Percentiles rank a stretch among this genome's conserved stretches.
Evolutionary conservation across 352 stramenopile species (phyloP).

Genomic region (Sclerospora graminicola): DNA sequence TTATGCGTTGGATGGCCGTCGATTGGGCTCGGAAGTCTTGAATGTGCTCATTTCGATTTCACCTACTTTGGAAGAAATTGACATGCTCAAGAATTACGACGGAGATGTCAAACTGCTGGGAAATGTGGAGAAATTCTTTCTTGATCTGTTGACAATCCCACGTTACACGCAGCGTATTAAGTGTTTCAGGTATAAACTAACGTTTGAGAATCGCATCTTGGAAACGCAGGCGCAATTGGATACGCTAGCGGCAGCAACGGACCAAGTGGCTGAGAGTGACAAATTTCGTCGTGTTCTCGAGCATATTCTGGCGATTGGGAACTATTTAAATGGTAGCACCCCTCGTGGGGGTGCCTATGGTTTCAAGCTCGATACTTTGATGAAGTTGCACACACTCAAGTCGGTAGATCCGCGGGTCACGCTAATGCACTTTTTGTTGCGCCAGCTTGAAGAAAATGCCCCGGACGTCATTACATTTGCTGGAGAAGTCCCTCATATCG

Average conservation of each 20-base stretch:
- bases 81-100: conserved; percentile 87
- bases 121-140: conserved; percentile 84
- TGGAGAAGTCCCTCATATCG: conserved; percentile 67
- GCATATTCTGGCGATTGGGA: conserved; percentile 84
- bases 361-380: conserved; percentile 87
- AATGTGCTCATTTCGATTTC: conserved; percentile 85
- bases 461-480: conserved; percentile 72
- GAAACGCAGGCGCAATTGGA: conserved; percentile 79
- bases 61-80: conserved; percentile 83
- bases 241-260: conserved; percentile 66
- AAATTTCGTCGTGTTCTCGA: conserved; percentile 75
- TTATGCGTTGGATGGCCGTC: conserved; percentile 61
- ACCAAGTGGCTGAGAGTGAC: conserved; percentile 71
- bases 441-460: conserved; percentile 65
- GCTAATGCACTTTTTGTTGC: conserved; percentile 75
- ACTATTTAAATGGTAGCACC: conserved; percentile 88
- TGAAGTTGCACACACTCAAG: conserved; percentile 83
- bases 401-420: conserved; percentile 68
- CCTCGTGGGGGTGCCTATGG: conserved; percentile 83
- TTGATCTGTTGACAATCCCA: conserved; percentile 77
- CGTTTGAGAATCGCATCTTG: conserved; percentile 79
- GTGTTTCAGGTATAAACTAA: conserved; percentile 77
- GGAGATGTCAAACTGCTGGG: conserved; percentile 78
- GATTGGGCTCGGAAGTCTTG: conserved; percentile 72
- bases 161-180: conserved; percentile 85